These are phyloP conservation scores for Ophiostoma sp. DNA, from an alignment of 2,329 filamentous ascomycete genomes.

Conservation along the genomic window DNA sequence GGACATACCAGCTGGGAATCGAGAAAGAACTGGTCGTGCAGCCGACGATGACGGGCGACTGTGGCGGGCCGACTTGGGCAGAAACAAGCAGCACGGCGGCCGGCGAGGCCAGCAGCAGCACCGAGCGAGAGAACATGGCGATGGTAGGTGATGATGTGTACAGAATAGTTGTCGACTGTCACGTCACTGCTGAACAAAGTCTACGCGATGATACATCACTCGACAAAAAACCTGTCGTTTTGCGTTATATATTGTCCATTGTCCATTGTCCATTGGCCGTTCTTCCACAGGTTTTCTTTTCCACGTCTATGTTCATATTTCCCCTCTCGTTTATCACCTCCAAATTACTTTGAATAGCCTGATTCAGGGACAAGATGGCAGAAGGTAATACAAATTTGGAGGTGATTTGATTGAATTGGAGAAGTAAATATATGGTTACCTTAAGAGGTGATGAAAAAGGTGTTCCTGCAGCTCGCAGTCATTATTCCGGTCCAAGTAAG, in stretches of 20 bases:
- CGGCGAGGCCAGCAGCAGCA: conserved; percentile 10
- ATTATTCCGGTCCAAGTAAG: background rate
- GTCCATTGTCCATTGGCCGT: background rate
- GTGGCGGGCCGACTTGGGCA: background rate
- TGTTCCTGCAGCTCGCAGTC: background rate
- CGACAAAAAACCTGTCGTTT: background rate
- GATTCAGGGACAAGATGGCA: conserved; percentile 5
- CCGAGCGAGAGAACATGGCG: background rate
- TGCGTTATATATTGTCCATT: conserved; percentile 6
- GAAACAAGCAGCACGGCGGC: background rate
- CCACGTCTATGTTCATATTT: background rate
- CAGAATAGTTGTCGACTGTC: background rate
- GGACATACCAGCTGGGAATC: conserved; percentile 8
- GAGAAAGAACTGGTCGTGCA: background rate
- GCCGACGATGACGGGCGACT: background rate
- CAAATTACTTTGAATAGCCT: conserved; percentile 1
- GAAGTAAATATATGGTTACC: background rate
- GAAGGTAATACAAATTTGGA: background rate
- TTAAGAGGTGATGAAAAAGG: background rate
- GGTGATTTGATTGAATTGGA: background rate
- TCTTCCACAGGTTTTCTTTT: background rate
- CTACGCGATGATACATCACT: background rate
- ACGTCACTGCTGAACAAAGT: background rate
- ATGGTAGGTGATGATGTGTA: background rate
- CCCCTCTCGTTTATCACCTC: background rate